Base-by-base conservation (phyloP, 495 filamentous ascomycete species). In the Xeromyces bisporus region DNA sequence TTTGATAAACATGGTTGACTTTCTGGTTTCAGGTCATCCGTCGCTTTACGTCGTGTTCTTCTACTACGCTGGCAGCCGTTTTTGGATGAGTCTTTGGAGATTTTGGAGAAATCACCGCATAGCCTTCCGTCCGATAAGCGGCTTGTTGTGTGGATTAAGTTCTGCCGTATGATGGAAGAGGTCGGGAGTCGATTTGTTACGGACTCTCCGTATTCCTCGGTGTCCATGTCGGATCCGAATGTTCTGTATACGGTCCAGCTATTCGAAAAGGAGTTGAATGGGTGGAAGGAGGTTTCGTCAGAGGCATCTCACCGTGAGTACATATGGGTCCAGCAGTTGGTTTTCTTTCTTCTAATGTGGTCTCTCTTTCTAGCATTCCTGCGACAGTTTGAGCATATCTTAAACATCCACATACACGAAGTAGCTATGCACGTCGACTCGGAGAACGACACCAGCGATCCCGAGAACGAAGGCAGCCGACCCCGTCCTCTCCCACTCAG, bases 321-420 rank as follows among this genome's bases (percentile, higher is more conserved):
- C n/a, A n/a, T n/a, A n/a, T n/a, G n/a, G n/a, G n/a, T n/a, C n/a
- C n/a, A n/a, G n/a, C n/a, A n/a, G n/a, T n/a, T n/a, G n/a, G n/a
- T n/a, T n/a, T n/a, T n/a, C n/a, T n/a, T n/a, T n/a, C 27, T 29
- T 23, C 32, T 48, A 25, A 53, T 29, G 12, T 7, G n/a, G 9
- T 2, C 17, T 30, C 11, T 30, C 21, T 30, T 12, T 7, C 13
- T n/a, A 53, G 53, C 33, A 17, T 31, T 42, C 0, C 26, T 58
- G 31, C 30, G 33, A 11, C 55, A 61, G 32, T 46, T 51, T 1
- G 41, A 54, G 29, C 35, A 51, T 28, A 51, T 82, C 2, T 47
- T 83, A 18, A 76, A 66, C 34, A 58, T 93, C 2, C 93, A 87
- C 41, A 71, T 92, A 38, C 82, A 96, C 45, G 87, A 93, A 50